Base-by-base conservation (phyloP, 2,329 filamentous ascomycete genomes). In the Didymella exigua region DNA sequence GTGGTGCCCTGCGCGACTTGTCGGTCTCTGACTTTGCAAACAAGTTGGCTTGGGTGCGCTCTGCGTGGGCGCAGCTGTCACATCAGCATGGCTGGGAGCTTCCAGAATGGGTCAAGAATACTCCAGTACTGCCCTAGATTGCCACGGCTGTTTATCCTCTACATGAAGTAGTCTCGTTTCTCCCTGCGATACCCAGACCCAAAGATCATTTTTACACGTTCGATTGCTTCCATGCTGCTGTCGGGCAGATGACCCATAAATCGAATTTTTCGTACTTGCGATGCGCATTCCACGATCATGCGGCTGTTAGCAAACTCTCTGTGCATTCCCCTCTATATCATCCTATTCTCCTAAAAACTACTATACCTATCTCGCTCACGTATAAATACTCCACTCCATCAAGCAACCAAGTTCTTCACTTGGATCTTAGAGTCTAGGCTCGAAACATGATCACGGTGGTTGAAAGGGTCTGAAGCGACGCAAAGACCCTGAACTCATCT, bases 51-150 rank as follows among this genome's bases (percentile, higher is more conserved):
- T 55, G 52, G 52, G 37, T 74, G 1, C 63, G 65, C n/a, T 56
- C 51, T 7, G 43, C 49, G 2, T 57, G 63, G n/a, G 29, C 63
- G 4, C 49, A 54, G 7, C 14, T 56, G 2, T 59, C 61, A 30
- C 49, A 66, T 36, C 56, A 58, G 13, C 58, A 61, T 2, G 66
- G 55, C 1, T 68, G 65, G 64, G 59, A 66, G 13, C 13, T 67
- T 1, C 62, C 63, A 24, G 49, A 59, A 0, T 74, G 72, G 71
- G 56, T 73, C 3, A 53, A 54, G n/a, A 50, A 59, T 36, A 71
- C 72, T 8, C 69, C 70, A 0, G 46, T 67, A 1, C 48, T 69
- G 7, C 63, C 61, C 2, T 68, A 54, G 11, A 2, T 9, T n/a
- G 31, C 4, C 8, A 4, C 18, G 23, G 26, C 11, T n/a, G n/a